Evolutionary conservation across 495 filamentous ascomycete species (phyloP).

Genomic region (Penicillium desertorum): DNA sequence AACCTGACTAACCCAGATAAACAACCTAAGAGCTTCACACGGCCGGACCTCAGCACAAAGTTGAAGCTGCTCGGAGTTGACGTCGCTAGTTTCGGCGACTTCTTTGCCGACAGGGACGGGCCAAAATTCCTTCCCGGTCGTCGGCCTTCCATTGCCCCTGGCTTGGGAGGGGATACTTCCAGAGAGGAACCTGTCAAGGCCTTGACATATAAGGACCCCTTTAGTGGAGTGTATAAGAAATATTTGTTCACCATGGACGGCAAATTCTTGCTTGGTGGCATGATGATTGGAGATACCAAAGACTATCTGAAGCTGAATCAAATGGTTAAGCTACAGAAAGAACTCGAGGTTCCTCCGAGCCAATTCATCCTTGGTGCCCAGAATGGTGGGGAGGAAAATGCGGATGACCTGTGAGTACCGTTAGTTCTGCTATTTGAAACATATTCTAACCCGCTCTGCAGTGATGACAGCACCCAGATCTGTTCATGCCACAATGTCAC

Average conservation of each 20-base stretch:
- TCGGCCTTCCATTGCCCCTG: conserved; percentile 30
- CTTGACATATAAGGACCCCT: conserved; percentile 89
- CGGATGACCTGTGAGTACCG: conserved; percentile 59
- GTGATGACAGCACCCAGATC: conserved; percentile 82
- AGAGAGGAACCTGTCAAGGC: conserved; percentile 67
- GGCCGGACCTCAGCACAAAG: conserved; percentile 91
- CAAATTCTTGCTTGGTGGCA: conserved; percentile 89
- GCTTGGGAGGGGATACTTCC: conserved; percentile 25
- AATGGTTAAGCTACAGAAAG: conserved; percentile 87
- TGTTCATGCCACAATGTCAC: conserved; percentile 97
- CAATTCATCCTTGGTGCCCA: conserved; percentile 87
- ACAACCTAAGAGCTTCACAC: conserved; percentile 67
- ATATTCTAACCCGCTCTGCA: conserved; percentile 28
- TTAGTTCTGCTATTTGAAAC: neutral
- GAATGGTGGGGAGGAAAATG: conserved; percentile 70
- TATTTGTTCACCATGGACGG: conserved; percentile 92
- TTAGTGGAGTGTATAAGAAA: conserved; percentile 94
- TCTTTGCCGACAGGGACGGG: conserved; percentile 90
- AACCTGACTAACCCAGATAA: conserved; percentile 88
- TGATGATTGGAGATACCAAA: conserved; percentile 97
- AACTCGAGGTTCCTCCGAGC: conserved; percentile 77
- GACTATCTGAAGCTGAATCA: conserved; percentile 94
- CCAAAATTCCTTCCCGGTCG: conserved; percentile 69
- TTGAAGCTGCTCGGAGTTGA: conserved; percentile 91
- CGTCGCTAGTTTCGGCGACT: conserved; percentile 94